Evolutionary conservation across 2,329 filamentous ascomycete genomes (phyloP), one percentile per base, ranked within the genome.

Genomic region (Pleomassaria siparia): DNA sequence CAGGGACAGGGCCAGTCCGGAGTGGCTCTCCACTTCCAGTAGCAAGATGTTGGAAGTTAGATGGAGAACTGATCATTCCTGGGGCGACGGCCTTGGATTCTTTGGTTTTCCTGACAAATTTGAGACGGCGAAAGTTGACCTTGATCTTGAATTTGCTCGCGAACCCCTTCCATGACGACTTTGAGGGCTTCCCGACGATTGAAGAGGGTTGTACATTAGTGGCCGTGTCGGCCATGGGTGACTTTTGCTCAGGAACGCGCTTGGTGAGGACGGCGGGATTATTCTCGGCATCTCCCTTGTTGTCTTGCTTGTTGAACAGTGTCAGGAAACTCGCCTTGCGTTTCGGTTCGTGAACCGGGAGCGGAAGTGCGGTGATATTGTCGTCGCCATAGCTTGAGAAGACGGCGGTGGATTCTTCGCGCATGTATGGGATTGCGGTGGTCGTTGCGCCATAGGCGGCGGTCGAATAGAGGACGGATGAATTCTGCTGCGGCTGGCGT

Each of bases 341-440:
- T 13, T 18, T 35, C 15, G 10, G 32, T 16, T 20, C 32, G 16
- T 18, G 16, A 5, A 16, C 20, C 20, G 32, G 32, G 15, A 4
- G 18, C 18, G 50, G 53, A 11, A 56, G 51, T 13, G 54, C 54
- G 37, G 54, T 56, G 43, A 56, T 41, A 15, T n/a, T 40, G 18
- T 52, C 47, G 26, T 51, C 51, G 4, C 20, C 44, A 10, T 42
- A 21, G 12, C 51, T 43, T 20, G 30, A 26, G 44, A 13, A 25
- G 32, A 9, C 20, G 6, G 18, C 20, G 20, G 7, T 37, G 8
- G 35, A 37, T 8, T 44, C 18, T 15, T 44, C 18, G 46, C 26
- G 30, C 44, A 51, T 11, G 37, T 20, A 12, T 20, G 33, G 26
- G 2, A 32, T 13, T 3, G 40, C 32, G 24, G 11, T 26, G 11